These are phyloP conservation scores for Musa schizocarpa DNA, from an alignment of 176 grass and related monocot genomes.

Conservation along the genomic window DNA sequence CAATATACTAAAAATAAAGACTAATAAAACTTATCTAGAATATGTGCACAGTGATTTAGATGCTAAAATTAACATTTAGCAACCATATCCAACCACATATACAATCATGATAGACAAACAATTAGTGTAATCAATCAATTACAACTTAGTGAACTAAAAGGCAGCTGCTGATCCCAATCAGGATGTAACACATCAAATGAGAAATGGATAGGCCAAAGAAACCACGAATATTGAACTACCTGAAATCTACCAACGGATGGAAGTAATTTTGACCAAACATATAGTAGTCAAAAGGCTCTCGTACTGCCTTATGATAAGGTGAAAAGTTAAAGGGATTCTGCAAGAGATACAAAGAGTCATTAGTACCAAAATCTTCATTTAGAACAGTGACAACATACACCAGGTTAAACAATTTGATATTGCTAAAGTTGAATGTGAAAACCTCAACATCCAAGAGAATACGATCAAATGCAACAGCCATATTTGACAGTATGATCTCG, in stretches of 20 bases:
- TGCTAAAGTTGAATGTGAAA: constrained; percentile 6
- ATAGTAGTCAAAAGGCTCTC: constrained; percentile 95
- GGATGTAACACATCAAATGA: no score
- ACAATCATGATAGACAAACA: no score
- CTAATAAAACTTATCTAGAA: not conserved
- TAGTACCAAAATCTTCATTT: not conserved
- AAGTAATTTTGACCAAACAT: constrained; percentile 98
- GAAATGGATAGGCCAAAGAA: not conserved
- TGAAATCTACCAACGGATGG: constrained; percentile 66
- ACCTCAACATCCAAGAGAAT: constrained; percentile 83
- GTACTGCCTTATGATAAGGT: constrained; percentile 80
- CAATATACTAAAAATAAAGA: no score
- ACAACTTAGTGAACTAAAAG: no score
- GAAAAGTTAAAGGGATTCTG: constrained; percentile 81
- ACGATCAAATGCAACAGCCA: constrained; percentile 63
- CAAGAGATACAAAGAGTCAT: constrained; percentile 31
- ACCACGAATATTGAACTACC: constrained; percentile 45
- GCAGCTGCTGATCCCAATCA: no score
- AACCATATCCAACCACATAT: not conserved
- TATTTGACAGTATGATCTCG: constrained; percentile 65
- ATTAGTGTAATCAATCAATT: no score
- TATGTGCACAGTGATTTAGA: not conserved
- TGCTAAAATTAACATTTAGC: not conserved
- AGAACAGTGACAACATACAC: not conserved
- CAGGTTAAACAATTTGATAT: not conserved